Evolutionary conservation across 2,329 filamentous ascomycete genomes (phyloP).

Genomic region (Exophiala sideris): DNA sequence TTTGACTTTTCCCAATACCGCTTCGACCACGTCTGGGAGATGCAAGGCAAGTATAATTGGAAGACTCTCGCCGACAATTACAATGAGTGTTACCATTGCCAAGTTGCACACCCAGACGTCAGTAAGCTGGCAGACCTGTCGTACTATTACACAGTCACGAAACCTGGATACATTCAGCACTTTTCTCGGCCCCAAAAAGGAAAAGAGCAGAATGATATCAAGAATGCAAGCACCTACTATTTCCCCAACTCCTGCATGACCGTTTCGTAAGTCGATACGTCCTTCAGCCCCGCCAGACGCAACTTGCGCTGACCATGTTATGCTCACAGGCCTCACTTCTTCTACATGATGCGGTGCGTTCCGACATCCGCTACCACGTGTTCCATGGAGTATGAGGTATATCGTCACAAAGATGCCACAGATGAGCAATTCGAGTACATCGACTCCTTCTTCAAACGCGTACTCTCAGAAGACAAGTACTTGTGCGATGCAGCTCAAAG

Average conservation of each 20-base stretch:
- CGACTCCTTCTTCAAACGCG: constrained; percentile 58
- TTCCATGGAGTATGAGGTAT: constrained; percentile 62
- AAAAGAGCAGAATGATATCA: constrained; percentile 24
- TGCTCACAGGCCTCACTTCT: constrained; percentile 41
- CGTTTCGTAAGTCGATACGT: constrained; percentile 30
- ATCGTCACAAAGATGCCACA: constrained; percentile 56
- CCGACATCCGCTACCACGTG: constrained; percentile 51
- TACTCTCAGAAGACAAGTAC: constrained; percentile 63
- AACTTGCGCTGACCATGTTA: background rate
- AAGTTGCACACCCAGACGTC: constrained; percentile 57
- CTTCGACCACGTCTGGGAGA: constrained; percentile 58
- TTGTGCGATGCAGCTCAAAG: constrained; percentile 58
- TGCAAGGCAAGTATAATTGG: constrained; percentile 59
- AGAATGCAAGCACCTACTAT: constrained; percentile 34
- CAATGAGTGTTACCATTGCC: constrained; percentile 55
- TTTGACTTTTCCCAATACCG: constrained; percentile 54
- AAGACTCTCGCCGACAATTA: constrained; percentile 62
- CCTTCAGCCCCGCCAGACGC: background rate
- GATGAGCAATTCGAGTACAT: constrained; percentile 58
- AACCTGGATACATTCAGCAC: constrained; percentile 54
- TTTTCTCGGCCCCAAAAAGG: constrained; percentile 36
- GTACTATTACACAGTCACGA: constrained; percentile 52
- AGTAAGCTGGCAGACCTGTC: constrained; percentile 52
- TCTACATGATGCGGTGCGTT: constrained; percentile 63
- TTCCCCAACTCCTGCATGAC: constrained; percentile 37